phyloP scores from a whole-genome alignment of 306 rosid species.

The Cyamopsis tetragonoloba region DNA sequence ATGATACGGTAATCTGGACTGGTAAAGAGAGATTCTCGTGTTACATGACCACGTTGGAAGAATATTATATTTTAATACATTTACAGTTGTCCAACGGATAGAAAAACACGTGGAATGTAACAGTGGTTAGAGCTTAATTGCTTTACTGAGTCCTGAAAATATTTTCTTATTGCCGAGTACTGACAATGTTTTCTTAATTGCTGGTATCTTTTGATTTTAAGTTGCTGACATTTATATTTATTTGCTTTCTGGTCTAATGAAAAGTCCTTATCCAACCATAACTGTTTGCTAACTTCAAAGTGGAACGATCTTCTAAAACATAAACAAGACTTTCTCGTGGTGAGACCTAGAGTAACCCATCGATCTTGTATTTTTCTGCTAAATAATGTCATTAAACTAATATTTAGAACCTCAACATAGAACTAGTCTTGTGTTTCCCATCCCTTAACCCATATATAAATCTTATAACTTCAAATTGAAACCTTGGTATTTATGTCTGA shows the following conservation, averaged over 20 bases:
- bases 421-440: slow-evolving; percentile 25
- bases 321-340: slow-evolving; percentile 7
- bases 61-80: slow-evolving; percentile 27
- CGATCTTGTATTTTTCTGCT: neutral
- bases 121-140: slow-evolving; percentile 16
- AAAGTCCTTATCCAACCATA: slow-evolving; percentile 20
- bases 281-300: slow-evolving; percentile 27
- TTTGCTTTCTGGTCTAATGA: slow-evolving; percentile 11
- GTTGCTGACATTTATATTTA: slow-evolving; percentile 19
- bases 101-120: slow-evolving; percentile 24
- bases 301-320: slow-evolving; percentile 27
- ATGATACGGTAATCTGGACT: slow-evolving; percentile 22
- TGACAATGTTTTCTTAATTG: slow-evolving; percentile 24
- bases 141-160: slow-evolving; percentile 24
- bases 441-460: neutral
- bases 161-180: slow-evolving; percentile 12
- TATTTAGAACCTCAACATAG: slow-evolving; percentile 7
- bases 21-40: slow-evolving; percentile 25
- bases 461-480: too few relatives aligned
- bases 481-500: slow-evolving; percentile 15
- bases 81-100: slow-evolving; percentile 28
- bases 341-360: neutral
- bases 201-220: slow-evolving; percentile 17
- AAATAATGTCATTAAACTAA: slow-evolving; percentile 23
- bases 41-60: slow-evolving; percentile 16